Evolutionary conservation across 139 green algal genomes (phyloP).

Genomic region (Eudorina sp.): DNA sequence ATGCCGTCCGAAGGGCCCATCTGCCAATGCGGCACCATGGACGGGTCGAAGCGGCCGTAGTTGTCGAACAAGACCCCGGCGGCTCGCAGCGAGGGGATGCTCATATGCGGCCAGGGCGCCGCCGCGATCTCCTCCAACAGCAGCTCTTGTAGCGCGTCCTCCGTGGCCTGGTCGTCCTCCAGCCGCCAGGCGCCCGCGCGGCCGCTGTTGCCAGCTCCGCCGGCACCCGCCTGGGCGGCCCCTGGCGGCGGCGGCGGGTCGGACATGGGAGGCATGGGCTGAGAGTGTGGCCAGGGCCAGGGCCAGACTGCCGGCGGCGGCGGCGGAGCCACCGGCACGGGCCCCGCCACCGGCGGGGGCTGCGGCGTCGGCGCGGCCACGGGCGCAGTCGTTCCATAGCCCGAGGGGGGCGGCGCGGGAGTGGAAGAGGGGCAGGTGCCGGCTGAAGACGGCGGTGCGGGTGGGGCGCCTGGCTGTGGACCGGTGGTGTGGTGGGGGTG

Average conservation of each 20-base stretch:
- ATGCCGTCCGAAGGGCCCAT: neutral
- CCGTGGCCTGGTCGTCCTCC: neutral
- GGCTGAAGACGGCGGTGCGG: too few relatives aligned
- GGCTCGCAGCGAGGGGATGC: neutral
- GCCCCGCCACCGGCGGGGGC: too few relatives aligned
- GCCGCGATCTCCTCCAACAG: slow-evolving; percentile 2
- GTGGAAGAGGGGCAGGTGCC: too few relatives aligned
- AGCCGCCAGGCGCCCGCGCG: neutral
- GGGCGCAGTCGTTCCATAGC: too few relatives aligned
- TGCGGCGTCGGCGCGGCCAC: too few relatives aligned
- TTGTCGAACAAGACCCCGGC: neutral
- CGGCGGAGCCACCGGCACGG: too few relatives aligned
- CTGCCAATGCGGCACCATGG: neutral
- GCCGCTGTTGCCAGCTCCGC: neutral
- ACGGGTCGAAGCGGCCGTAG: neutral
- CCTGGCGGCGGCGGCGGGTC: neutral
- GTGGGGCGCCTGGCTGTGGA: too few relatives aligned
- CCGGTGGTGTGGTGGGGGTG: too few relatives aligned
- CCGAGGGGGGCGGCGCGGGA: too few relatives aligned
- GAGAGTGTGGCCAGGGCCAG: neutral
- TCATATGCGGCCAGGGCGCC: neutral
- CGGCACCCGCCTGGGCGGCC: neutral
- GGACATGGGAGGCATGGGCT: neutral
- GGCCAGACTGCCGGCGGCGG: neutral
- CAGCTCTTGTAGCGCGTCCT: neutral